A percentile compares a stretch with the other conserved stretches of the same genome.
Conservation (phyloP, 805 yeast species). For the Candida nitratophila region DNA sequence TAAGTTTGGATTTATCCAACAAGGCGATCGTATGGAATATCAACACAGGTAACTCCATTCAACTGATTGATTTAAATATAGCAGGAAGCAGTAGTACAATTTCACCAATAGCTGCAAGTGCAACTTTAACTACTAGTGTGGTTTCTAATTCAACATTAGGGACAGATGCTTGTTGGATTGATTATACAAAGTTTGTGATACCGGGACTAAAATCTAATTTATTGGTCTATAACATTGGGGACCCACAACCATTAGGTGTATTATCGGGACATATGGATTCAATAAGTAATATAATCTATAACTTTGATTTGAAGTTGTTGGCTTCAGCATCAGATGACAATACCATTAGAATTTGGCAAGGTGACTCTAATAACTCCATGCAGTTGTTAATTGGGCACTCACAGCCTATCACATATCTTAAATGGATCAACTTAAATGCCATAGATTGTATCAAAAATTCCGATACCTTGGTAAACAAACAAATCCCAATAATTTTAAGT, state of each 20-base stretch:
- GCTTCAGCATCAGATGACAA: conserved; percentile 78
- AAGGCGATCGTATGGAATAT: conserved; percentile 63
- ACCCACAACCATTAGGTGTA: conserved; percentile 40
- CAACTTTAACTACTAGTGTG: background rate
- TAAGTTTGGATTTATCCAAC: conserved; percentile 54
- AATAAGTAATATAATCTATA: conserved; percentile 50
- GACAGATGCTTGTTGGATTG: conserved; percentile 69
- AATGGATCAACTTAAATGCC: conserved; percentile 38
- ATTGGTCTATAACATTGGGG: conserved; percentile 45
- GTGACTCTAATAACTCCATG: conserved; percentile 47
- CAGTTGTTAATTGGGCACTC: conserved; percentile 47
- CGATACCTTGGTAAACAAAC: conserved; percentile 6
- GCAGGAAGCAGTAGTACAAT: too few species aligned
- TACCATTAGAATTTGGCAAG: conserved; percentile 68
- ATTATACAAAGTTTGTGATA: conserved; percentile 58
- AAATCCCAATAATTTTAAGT: conserved; percentile 29
- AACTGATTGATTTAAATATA: conserved; percentile 30
- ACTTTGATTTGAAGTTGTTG: conserved; percentile 42
- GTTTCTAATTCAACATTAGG: conserved; percentile 22
- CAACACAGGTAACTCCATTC: conserved; percentile 39
- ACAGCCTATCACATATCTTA: conserved; percentile 46
- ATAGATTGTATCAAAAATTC: conserved; percentile 13
- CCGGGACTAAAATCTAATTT: conserved; percentile 54
- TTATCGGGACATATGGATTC: conserved; percentile 61
- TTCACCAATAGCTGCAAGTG: background rate